A percentile compares a stretch with the other conserved stretches of the same genome.
phyloP scores from a whole-genome alignment of 2,329 filamentous ascomycete species.

The Teratosphaeria pseudoeucalypti region DNA sequence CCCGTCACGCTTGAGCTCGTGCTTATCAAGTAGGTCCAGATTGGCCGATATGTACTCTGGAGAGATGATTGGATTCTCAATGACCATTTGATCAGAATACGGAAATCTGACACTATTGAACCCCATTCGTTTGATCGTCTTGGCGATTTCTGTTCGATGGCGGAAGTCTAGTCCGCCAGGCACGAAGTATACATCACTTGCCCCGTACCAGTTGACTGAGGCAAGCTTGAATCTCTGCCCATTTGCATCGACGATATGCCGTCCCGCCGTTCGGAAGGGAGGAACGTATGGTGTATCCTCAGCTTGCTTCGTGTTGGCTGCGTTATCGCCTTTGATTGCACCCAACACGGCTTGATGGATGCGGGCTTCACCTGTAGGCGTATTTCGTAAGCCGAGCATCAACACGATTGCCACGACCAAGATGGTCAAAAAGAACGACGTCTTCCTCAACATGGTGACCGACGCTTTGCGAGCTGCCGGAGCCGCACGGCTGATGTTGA shows the following conservation, averaged over 20 bases:
- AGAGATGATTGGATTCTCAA: constrained; percentile 46
- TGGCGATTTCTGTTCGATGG: constrained; percentile 51
- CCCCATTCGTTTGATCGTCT: constrained; percentile 49
- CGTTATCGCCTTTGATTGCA: neutral
- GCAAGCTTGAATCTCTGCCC: constrained; percentile 51
- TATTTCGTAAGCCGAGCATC: constrained; percentile 16
- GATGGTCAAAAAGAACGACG: neutral
- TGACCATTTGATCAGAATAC: constrained; percentile 59
- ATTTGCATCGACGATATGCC: constrained; percentile 49
- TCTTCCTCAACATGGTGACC: constrained; percentile 1
- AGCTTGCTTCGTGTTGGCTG: constrained; percentile 1
- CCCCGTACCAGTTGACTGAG: constrained; percentile 63
- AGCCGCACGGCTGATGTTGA: neutral
- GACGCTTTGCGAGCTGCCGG: neutral
- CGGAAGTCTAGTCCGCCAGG: constrained; percentile 53
- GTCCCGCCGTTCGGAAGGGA: constrained; percentile 49
- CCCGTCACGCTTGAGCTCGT: constrained; percentile 7
- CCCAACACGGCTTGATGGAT: constrained; percentile 8
- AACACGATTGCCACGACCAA: constrained; percentile 7
- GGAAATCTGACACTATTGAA: constrained; percentile 63
- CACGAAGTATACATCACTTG: constrained; percentile 56
- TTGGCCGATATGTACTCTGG: constrained; percentile 47
- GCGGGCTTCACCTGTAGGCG: constrained; percentile 13
- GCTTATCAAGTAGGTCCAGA: constrained; percentile 41
- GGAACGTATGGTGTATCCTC: constrained; percentile 35